Conservation (phyloP, 129 eudicot genomes). For the Gnaphalium uliginosum region DNA sequence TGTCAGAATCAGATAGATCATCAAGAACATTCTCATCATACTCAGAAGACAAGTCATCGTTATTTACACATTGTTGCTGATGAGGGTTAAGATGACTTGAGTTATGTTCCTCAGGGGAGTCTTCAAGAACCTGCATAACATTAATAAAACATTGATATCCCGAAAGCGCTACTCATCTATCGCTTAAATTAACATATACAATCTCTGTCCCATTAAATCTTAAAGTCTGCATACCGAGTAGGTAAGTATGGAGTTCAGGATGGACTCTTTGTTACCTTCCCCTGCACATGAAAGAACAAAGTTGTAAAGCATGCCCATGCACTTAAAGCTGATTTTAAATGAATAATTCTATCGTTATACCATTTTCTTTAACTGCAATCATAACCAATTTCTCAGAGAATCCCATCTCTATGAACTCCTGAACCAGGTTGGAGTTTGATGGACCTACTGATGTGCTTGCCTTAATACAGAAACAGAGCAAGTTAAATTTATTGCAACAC, state of each 20-base stretch:
- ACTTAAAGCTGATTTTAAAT: not conserved
- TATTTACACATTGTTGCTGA: conserved; percentile 38
- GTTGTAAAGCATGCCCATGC: conserved; percentile 2
- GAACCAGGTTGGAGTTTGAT: conserved; percentile 44
- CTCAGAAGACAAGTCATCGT: conserved; percentile 65
- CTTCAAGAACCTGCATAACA: conserved; percentile 56
- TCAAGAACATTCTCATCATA: conserved; percentile 58
- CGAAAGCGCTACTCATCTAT: no score
- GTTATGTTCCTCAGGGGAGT: conserved; percentile 35
- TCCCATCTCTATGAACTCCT: conserved; percentile 61
- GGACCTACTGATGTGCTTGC: conserved; percentile 65
- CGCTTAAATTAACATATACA: no score
- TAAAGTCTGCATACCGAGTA: conserved; percentile 44
- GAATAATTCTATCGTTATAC: conserved; percentile 38
- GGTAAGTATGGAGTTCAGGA: conserved; percentile 58
- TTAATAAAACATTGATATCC: conserved; percentile 2
- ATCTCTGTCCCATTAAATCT: no score
- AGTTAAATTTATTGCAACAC: conserved; percentile 4
- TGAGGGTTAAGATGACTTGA: conserved; percentile 32
- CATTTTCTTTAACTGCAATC: conserved; percentile 68
- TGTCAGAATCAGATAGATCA: conserved; percentile 65
- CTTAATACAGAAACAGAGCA: conserved; percentile 42
- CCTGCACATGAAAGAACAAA: conserved; percentile 45
- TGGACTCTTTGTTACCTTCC: conserved; percentile 51
- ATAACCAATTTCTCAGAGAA: conserved; percentile 57